Evolutionary conservation across 2,329 filamentous ascomycete genomes (phyloP), one percentile per base, ranked within the genome.

Genomic region (Penicillium nordicum): DNA sequence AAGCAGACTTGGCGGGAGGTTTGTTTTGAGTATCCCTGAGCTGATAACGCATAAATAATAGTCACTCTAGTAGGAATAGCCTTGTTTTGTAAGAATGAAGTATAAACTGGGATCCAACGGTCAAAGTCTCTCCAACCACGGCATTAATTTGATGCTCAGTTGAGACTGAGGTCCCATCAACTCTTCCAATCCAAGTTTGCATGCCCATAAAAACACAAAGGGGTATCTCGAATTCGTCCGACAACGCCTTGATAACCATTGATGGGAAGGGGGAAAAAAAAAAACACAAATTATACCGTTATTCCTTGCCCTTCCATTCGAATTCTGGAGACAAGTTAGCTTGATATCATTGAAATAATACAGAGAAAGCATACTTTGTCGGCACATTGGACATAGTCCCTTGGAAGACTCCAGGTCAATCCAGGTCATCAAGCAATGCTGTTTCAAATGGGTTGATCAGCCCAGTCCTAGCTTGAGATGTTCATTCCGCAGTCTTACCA

Each of bases 331-430:
- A 53, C 27, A 14, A 12, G 46, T 69, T 58, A 64, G 64, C 63
- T 54, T 58, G 4, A 34, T 12, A 21, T 21, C 29, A 37, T 9
- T 23, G 5, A 5, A 40, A 11, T 45, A 32, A 18, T 2, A 34
- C 4, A 50, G 14, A 27, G 29, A 16, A 30, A 51, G 70, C 81
- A 66, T 82, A 94, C 91, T 91, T 75, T 97, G 94, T 64, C 94
- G 85, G 72, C 94, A 99, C 94, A 99, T 97, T 29, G 94, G 94
- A 72, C 94, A 99, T 62, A 97, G 88, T 23, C 93, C 93, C 67
- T 92, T 93, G 29, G 92, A 90, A 12, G 90, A 87, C 61, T 97
- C 94, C 73, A 97, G 92, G 69, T 94, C 90, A 66, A 99, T 91
- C 94, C 94, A 99, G 69, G 72, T 74, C 66, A 74, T 65, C 9